These are phyloP conservation scores for Saksenaea vasiformis DNA, from an alignment of 371 early-diverging fungal genomes.

Conservation along the genomic window DNA sequence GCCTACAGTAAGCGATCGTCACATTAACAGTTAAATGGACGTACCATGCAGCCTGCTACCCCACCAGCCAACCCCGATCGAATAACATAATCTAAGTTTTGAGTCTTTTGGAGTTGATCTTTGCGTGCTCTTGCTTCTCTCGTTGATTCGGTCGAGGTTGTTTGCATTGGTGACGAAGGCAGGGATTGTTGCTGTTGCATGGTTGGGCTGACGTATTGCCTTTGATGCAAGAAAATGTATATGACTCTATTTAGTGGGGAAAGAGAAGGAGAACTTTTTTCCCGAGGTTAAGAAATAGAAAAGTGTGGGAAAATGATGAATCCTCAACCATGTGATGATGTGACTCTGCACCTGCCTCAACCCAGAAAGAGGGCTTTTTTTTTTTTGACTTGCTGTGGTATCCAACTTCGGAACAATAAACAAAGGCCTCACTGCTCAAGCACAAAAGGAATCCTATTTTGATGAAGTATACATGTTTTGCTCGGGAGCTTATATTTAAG, in stretches of 20 bases:
- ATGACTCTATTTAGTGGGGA: neutral
- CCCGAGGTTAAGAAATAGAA: neutral
- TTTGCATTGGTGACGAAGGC: neutral
- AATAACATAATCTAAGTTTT: slow-evolving; percentile 46
- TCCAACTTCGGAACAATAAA: neutral
- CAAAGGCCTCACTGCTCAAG: too few species aligned
- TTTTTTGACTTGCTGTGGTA: neutral
- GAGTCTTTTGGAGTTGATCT: slow-evolving; percentile 21
- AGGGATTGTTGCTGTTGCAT: neutral
- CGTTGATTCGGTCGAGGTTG: neutral
- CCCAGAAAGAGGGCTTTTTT: too few species aligned
- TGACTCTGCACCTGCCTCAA: too few species aligned
- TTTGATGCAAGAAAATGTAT: neutral
- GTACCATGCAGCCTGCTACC: slow-evolving; percentile 56
- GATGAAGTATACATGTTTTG: too few species aligned
- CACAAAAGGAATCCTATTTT: too few species aligned
- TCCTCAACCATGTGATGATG: too few species aligned
- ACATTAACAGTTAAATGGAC: neutral
- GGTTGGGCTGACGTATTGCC: too few species aligned
- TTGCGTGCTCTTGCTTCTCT: neutral
- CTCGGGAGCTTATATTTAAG: too few species aligned
- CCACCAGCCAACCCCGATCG: slow-evolving; percentile 58
- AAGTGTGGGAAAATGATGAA: neutral
- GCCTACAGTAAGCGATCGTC: neutral
- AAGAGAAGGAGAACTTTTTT: neutral